phyloP scores from a whole-genome alignment of 208 protist species.

The Blastocrithidia nonstop region DNA sequence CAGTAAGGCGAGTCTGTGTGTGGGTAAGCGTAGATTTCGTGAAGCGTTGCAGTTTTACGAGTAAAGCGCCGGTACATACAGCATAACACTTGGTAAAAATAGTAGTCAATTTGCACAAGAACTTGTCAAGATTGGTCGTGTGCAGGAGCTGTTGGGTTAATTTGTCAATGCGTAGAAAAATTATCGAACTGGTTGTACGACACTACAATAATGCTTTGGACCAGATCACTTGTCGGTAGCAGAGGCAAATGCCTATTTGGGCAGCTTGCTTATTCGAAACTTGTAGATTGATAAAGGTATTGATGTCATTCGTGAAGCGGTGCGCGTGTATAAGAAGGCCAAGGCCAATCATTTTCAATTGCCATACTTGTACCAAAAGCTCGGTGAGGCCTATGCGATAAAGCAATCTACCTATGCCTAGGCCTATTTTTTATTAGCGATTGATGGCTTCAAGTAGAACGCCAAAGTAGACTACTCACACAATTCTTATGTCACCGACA shows the following conservation, averaged over 20 bases:
- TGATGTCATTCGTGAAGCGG: conserved; percentile 45
- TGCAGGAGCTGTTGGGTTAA: conserved; percentile 71
- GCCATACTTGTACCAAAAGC: conserved; percentile 77
- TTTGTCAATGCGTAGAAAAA: conserved; percentile 45
- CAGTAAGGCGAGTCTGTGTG: conserved; percentile 67
- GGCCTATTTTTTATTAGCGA: conserved; percentile 71
- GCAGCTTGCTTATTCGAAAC: conserved; percentile 42
- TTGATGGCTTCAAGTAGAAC: conserved; percentile 72
- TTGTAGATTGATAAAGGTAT: conserved; percentile 46
- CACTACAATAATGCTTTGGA: conserved; percentile 48
- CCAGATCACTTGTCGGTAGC: conserved; percentile 46
- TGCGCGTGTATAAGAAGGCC: conserved; percentile 48
- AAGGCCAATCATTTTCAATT: conserved; percentile 64
- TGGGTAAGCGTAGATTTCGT: conserved; percentile 62
- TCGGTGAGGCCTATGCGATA: conserved; percentile 73
- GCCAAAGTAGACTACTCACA: conserved; percentile 51
- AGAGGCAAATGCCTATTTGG: conserved; percentile 67
- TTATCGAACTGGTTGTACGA: conserved; percentile 38
- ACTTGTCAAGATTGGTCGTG: conserved; percentile 65
- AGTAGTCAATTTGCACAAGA: conserved; percentile 54
- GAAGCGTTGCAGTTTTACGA: conserved; percentile 69
- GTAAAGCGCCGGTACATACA: conserved; percentile 61
- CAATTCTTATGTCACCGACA: conserved; percentile 78
- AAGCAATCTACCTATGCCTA: conserved; percentile 66
- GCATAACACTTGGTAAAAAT: conserved; percentile 58